phyloP scores from a whole-genome alignment of 305 asterid species.

The Striga hermonthica region DNA sequence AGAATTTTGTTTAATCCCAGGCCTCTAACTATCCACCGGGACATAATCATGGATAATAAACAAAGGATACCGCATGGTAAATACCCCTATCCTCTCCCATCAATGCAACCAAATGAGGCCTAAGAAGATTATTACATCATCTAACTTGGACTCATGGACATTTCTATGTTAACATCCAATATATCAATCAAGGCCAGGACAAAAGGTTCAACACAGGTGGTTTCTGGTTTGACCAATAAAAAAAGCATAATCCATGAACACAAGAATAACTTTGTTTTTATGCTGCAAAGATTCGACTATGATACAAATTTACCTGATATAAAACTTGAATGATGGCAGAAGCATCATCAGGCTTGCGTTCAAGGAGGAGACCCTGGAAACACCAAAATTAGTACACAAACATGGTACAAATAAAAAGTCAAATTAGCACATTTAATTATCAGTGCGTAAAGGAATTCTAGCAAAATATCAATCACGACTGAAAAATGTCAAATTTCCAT shows the following conservation, averaged over 20 bases:
- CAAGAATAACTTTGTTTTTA: conserved; percentile 1
- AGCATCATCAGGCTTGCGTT: conserved; percentile 66
- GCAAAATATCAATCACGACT: too few species aligned
- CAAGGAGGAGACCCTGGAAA: conserved; percentile 77
- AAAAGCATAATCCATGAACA: too few species aligned
- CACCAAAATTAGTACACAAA: conserved; percentile 21
- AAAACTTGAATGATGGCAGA: conserved; percentile 70
- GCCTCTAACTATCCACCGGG: too few species aligned
- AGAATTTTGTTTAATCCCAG: too few species aligned
- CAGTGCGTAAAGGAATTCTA: too few species aligned
- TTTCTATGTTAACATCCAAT: conserved; percentile 3
- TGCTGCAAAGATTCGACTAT: not conserved
- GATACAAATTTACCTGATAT: conserved; percentile 50
- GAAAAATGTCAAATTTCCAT: too few species aligned
- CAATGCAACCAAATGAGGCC: too few species aligned
- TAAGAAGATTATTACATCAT: not conserved
- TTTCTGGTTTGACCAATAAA: not conserved
- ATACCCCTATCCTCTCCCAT: too few species aligned
- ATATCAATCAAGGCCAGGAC: conserved; percentile 9
- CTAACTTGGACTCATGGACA: conserved; percentile 3
- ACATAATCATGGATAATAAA: too few species aligned
- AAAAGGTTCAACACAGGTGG: not conserved
- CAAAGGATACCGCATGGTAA: too few species aligned
- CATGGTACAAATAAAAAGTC: conserved; percentile 1
- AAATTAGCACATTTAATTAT: too few species aligned